Percentiles rank a stretch among this genome's conserved stretches.
These are phyloP conservation scores for Globisporangium viniferum DNA, from an alignment of 352 stramenopile genomes.

Conservation along the genomic window DNA sequence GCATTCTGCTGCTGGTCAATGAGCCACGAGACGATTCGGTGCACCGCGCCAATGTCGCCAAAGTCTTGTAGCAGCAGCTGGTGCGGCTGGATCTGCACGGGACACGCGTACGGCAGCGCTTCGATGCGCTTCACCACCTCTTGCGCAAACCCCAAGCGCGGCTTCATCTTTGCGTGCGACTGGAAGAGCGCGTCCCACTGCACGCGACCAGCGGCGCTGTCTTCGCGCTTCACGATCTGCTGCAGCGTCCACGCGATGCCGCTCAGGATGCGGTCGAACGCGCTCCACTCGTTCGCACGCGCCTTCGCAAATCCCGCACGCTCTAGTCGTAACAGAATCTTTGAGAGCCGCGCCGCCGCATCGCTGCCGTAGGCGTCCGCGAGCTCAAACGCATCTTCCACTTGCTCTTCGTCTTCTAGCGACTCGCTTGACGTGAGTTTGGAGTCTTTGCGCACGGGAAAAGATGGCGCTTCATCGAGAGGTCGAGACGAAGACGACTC, in stretches of 20 bases:
- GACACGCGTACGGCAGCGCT: constrained; percentile 26
- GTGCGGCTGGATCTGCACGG: constrained; percentile 53
- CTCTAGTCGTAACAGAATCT: constrained; percentile 32
- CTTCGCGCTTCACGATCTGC: constrained; percentile 47
- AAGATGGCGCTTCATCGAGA: background rate
- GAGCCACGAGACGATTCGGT: constrained; percentile 53
- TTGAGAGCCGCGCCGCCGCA: constrained; percentile 27
- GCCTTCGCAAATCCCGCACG: constrained; percentile 46
- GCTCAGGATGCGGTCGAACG: constrained; percentile 63
- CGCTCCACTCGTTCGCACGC: constrained; percentile 31
- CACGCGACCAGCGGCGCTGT: constrained; percentile 36
- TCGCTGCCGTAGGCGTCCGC: constrained; percentile 31
- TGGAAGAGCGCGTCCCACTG: constrained; percentile 70
- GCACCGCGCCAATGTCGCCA: constrained; percentile 59
- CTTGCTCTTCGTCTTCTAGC: background rate
- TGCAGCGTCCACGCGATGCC: constrained; percentile 64
- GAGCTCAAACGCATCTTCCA: constrained; percentile 30
- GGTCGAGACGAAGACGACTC: background rate
- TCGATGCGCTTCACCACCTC: constrained; percentile 49
- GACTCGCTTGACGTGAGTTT: background rate
- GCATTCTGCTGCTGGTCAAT: constrained; percentile 32
- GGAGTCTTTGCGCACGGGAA: background rate
- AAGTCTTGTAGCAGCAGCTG: constrained; percentile 79
- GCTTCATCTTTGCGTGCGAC: constrained; percentile 59
- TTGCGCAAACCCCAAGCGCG: constrained; percentile 65